These are phyloP conservation scores for Trichoderma harzianum DNA, from an alignment of 2,329 filamentous ascomycete species.

Conservation along the genomic window DNA sequence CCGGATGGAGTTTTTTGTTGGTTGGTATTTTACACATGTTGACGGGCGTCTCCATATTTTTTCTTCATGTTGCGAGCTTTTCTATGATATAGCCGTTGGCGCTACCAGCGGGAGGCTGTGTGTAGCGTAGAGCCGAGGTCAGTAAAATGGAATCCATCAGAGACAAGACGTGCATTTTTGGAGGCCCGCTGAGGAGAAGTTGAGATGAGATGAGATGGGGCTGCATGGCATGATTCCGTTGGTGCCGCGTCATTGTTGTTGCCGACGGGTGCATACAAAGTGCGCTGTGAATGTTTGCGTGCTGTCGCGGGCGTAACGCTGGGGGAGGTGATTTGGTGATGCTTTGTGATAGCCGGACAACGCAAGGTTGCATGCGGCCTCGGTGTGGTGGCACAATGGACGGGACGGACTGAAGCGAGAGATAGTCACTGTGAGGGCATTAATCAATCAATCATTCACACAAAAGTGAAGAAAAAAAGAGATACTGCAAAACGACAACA, in stretches of 20 bases:
- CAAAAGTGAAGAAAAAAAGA: neutral
- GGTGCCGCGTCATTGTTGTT: neutral
- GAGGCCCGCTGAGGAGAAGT: neutral
- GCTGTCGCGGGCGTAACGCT: neutral
- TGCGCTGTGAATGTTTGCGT: neutral
- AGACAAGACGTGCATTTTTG: neutral
- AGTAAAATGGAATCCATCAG: neutral
- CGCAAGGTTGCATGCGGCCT: neutral
- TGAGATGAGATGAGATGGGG: neutral
- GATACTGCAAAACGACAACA: neutral
- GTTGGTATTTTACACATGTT: neutral
- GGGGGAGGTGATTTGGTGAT: neutral
- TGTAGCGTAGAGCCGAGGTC: conserved; percentile 5
- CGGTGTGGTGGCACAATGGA: neutral
- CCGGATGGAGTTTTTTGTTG: neutral
- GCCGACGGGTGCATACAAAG: neutral
- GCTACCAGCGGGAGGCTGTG: neutral
- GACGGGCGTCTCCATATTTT: neutral
- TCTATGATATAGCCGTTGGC: conserved; percentile 6
- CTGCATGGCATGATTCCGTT: neutral
- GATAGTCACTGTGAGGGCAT: neutral
- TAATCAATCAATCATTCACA: neutral
- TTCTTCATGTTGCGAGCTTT: neutral
- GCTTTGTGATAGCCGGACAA: neutral
- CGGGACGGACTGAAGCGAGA: neutral